phyloP scores from a whole-genome alignment of 768 basidiomycete genomes.

The Lactarius vividus region DNA sequence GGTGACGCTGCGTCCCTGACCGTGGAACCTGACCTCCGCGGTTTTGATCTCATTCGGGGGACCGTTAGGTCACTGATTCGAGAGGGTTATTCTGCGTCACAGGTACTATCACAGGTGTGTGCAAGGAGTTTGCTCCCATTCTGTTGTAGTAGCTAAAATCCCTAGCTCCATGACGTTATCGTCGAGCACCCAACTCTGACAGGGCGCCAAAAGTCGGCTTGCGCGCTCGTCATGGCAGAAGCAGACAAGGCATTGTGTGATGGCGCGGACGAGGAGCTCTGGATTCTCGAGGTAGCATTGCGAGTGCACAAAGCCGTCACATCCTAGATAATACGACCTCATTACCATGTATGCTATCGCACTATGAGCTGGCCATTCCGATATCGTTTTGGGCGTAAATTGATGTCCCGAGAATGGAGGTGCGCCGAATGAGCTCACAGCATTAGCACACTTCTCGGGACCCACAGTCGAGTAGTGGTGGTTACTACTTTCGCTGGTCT shows the following conservation, averaged over 20 bases:
- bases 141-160: slow-evolving; percentile 30
- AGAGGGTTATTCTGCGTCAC: slow-evolving; percentile 91
- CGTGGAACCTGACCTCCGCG: slow-evolving; percentile 34
- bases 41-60: slow-evolving; percentile 60
- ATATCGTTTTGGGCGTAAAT: background rate
- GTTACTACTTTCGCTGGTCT: slow-evolving; percentile 24
- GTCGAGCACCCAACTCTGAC: slow-evolving; percentile 79
- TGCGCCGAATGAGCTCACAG: background rate
- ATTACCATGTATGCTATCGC: slow-evolving; percentile 1
- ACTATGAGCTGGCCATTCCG: background rate
- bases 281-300: slow-evolving; percentile 87
- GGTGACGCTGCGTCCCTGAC: slow-evolving; percentile 28
- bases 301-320: slow-evolving; percentile 63
- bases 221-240: slow-evolving; percentile 85
- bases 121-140: slow-evolving; percentile 18
- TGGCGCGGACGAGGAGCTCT: slow-evolving; percentile 95
- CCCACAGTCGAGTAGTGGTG: background rate
- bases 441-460: background rate
- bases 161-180: slow-evolving; percentile 86
- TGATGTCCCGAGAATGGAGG: background rate
- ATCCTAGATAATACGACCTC: slow-evolving; percentile 19
- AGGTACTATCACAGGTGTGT: slow-evolving; percentile 82
- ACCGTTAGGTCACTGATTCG: slow-evolving; percentile 76
- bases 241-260: slow-evolving; percentile 96
- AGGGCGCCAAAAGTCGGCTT: slow-evolving; percentile 74